phyloP scores from a whole-genome alignment of 1,139 yeast species.

The Pneumocystis murina region DNA sequence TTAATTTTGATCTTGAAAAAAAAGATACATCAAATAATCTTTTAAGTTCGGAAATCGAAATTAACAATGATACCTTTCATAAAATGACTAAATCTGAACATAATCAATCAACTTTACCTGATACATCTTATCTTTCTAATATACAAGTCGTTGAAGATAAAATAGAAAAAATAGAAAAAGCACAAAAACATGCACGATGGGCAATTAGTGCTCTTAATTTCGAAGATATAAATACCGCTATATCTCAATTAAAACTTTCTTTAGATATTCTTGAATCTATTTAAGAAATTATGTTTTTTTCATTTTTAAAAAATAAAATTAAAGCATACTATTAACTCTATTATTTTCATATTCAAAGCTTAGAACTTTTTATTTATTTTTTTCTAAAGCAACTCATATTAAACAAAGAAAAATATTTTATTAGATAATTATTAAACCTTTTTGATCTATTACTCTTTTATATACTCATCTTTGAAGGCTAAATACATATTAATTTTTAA shows the following conservation, averaged over 20 bases:
- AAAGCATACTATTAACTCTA: not conserved
- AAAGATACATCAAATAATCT: no score
- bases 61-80: no score
- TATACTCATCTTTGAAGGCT: no score
- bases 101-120: slow-evolving; percentile 10
- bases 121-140: slow-evolving; percentile 23
- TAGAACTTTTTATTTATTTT: no score
- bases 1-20: not conserved
- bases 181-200: slow-evolving; percentile 77
- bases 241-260: slow-evolving; percentile 54
- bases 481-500: no score
- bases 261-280: slow-evolving; percentile 20
- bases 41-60: no score
- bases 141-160: slow-evolving; percentile 39
- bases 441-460: no score
- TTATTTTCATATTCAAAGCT: not conserved
- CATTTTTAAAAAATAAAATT: not conserved
- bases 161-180: slow-evolving; percentile 47
- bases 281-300: not conserved
- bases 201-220: slow-evolving; percentile 89
- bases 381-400: no score
- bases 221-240: slow-evolving; percentile 75
- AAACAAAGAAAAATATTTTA: no score
- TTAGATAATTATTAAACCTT: no score
- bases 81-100: not conserved